Percentiles rank a stretch among this genome's conserved stretches.
Evolutionary conservation across 495 filamentous ascomycete species (phyloP).

Genomic region (Hyphodiscus hymeniophilus): DNA sequence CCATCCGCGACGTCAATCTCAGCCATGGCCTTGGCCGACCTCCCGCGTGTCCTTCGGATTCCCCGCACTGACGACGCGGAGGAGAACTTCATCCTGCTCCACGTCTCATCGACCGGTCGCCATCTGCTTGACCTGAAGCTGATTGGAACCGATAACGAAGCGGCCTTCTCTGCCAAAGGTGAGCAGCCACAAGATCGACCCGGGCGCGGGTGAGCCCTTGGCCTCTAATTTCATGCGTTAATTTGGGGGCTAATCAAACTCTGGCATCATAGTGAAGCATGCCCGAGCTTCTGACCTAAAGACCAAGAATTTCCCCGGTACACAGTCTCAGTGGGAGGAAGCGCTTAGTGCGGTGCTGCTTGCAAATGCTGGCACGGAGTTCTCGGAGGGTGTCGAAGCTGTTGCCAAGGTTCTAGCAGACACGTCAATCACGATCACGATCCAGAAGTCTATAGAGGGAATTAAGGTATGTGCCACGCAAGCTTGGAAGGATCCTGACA

Average conservation of each 20-base stretch:
- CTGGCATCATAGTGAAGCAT: conserved; percentile 35
- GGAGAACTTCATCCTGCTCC: conserved; percentile 48
- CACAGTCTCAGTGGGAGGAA: conserved; percentile 47
- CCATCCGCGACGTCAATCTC: not conserved
- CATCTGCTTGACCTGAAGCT: conserved; percentile 50
- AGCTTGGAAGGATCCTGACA: not conserved
- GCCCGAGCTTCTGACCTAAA: conserved; percentile 35
- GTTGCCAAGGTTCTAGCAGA: conserved; percentile 24
- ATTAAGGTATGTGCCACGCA: conserved; percentile 38
- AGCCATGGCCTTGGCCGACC: conserved; percentile 1
- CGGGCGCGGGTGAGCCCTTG: conserved; percentile 5
- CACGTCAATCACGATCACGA: conserved; percentile 37
- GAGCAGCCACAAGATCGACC: conserved; percentile 21
- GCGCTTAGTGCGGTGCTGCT: conserved; percentile 35
- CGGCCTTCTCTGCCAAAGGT: conserved; percentile 51
- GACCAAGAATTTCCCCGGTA: conserved; percentile 45
- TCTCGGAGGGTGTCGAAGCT: conserved; percentile 27
- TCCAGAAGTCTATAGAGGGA: conserved; percentile 47
- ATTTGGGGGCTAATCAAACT: conserved; percentile 22
- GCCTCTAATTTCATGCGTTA: conserved; percentile 15
- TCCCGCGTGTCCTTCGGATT: conserved; percentile 40
- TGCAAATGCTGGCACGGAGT: conserved; percentile 13
- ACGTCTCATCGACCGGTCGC: conserved; percentile 37
- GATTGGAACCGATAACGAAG: conserved; percentile 58
- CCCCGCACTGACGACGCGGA: conserved; percentile 39